These are phyloP conservation scores for Harringtonia aguacate DNA, from an alignment of 2,329 filamentous ascomycete genomes.

Conservation along the genomic window DNA sequence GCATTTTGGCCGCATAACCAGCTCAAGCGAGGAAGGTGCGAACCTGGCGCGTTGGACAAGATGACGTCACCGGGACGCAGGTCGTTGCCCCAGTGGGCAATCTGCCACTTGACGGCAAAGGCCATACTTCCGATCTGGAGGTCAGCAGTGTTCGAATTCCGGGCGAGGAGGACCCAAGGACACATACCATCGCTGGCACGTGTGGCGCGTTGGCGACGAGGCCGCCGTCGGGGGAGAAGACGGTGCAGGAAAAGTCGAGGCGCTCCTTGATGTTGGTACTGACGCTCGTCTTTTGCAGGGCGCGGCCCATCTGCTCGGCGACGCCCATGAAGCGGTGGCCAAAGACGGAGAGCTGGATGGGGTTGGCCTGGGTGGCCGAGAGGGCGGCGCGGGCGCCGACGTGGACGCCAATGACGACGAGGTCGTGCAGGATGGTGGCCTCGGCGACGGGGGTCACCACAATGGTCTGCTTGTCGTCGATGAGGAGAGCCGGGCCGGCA, in stretches of 20 bases:
- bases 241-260: constrained; percentile 71
- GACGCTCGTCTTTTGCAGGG: constrained; percentile 69
- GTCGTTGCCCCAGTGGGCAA: constrained; percentile 69
- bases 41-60: constrained; percentile 77
- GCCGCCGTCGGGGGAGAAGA: constrained; percentile 67
- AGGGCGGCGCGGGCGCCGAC: constrained; percentile 2
- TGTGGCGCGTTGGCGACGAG: constrained; percentile 74
- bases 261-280: constrained; percentile 75
- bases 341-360: constrained; percentile 69
- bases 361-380: constrained; percentile 54
- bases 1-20: no score
- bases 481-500: constrained; percentile 73
- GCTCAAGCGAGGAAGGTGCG: no score
- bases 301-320: constrained; percentile 73
- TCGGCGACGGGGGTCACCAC: constrained; percentile 71
- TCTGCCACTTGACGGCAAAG: constrained; percentile 70
- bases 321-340: constrained; percentile 78
- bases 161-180: no score
- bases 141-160: no score
- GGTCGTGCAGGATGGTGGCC: constrained; percentile 71
- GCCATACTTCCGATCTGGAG: constrained; percentile 78
- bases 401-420: constrained; percentile 68
- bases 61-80: constrained; percentile 71
- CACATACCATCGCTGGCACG: no score
- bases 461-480: constrained; percentile 84